Evolutionary conservation across 2,329 filamentous ascomycete genomes (phyloP).

Genomic region (Beauveria brongniartii): DNA sequence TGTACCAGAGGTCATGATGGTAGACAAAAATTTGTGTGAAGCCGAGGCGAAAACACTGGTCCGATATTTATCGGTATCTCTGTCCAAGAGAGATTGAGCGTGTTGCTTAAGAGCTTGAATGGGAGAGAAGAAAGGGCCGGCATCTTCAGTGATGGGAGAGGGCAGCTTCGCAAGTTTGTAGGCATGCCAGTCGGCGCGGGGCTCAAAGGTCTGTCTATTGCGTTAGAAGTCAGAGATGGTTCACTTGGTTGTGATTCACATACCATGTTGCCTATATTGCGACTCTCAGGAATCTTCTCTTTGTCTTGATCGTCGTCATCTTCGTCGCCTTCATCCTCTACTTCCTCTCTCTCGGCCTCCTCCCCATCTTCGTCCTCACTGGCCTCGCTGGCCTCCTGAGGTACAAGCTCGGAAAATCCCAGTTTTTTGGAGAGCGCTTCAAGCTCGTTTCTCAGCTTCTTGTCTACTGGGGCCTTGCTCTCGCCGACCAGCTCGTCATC

Average conservation of each 20-base stretch:
- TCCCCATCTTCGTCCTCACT: slow-evolving; percentile 30
- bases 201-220: slow-evolving; percentile 43
- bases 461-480: slow-evolving; percentile 31
- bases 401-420: slow-evolving; percentile 26
- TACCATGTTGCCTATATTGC: slow-evolving; percentile 29
- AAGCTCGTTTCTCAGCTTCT: slow-evolving; percentile 29
- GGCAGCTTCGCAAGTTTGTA: slow-evolving; percentile 36
- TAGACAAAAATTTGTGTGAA: slow-evolving; percentile 91
- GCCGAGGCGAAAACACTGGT: slow-evolving; percentile 70
- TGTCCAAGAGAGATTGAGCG: slow-evolving; percentile 65
- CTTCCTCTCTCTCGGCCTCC: slow-evolving; percentile 21
- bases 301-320: slow-evolving; percentile 22
- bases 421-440: slow-evolving; percentile 31
- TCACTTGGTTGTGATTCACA: slow-evolving; percentile 13
- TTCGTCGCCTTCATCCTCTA: slow-evolving; percentile 26
- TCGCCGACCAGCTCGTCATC: slow-evolving; percentile 27
- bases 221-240: slow-evolving; percentile 26
- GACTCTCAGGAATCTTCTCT: slow-evolving; percentile 23
- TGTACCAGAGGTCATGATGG: slow-evolving; percentile 94
- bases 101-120: slow-evolving; percentile 55
- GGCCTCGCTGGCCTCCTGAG: slow-evolving; percentile 28
- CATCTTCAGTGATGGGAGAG: slow-evolving; percentile 35
- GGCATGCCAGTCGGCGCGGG: slow-evolving; percentile 50
- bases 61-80: slow-evolving; percentile 69
- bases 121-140: slow-evolving; percentile 33